Evolutionary conservation across 768 basidiomycete species (phyloP).

Genomic region (Phaeotremella skinneri): DNA sequence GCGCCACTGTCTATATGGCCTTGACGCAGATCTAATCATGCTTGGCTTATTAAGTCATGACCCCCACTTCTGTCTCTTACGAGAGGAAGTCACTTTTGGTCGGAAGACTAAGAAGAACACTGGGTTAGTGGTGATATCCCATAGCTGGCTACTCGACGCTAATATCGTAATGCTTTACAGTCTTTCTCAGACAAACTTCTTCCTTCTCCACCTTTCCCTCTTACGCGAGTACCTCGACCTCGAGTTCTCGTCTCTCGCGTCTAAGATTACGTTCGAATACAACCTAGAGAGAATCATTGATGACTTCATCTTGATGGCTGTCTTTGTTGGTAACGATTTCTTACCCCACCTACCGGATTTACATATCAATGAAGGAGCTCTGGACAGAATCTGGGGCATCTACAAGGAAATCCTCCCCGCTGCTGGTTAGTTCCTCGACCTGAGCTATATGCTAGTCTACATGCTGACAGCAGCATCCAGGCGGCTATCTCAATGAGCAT

Average conservation of each 20-base stretch:
- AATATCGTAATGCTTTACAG: constrained; percentile 9
- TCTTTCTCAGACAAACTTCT: constrained; percentile 64
- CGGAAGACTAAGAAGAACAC: constrained; percentile 70
- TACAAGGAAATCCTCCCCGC: constrained; percentile 85
- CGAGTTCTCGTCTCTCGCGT: constrained; percentile 69
- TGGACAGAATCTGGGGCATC: constrained; percentile 88
- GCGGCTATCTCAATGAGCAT: constrained; percentile 88
- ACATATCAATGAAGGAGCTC: constrained; percentile 94
- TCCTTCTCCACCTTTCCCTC: constrained; percentile 86
- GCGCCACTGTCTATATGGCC: constrained; percentile 95
- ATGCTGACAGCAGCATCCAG: constrained; percentile 52
- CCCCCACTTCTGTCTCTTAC: constrained; percentile 93
- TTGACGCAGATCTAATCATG: constrained; percentile 99
- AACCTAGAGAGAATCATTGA: constrained; percentile 92
- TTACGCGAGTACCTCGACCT: constrained; percentile 96
- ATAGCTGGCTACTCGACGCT: constrained; percentile 15
- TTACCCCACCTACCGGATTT: constrained; percentile 92
- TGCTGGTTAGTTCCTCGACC: constrained; percentile 60
- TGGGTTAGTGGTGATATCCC: constrained; percentile 54
- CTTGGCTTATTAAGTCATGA: constrained; percentile 94
- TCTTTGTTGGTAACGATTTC: constrained; percentile 98
- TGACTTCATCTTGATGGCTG: constrained; percentile 93
- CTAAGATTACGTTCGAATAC: constrained; percentile 69
- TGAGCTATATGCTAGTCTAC: neutral
- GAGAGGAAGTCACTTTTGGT: constrained; percentile 98